Conservation (phyloP, 192 early-diverging fungal genomes). For the Coemansia sp. region DNA sequence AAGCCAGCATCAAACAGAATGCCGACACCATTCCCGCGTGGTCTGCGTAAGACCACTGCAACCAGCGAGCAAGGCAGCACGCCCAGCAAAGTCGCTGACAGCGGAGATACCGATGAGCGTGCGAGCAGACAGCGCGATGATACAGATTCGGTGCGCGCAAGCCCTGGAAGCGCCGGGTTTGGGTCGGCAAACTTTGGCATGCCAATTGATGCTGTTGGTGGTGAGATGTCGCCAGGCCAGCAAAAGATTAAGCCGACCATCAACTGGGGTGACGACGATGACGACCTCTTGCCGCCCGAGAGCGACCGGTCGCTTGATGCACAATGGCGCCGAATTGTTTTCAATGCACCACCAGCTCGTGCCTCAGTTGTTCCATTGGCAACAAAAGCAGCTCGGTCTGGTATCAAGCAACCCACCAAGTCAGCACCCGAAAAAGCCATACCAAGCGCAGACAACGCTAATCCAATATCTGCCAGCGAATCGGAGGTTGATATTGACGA, state of each 20-base stretch:
- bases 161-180: background rate
- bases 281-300: constrained; percentile 17
- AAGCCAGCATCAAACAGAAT: constrained; percentile 29
- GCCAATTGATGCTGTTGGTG: constrained; percentile 12
- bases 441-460: background rate
- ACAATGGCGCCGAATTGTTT: constrained; percentile 52
- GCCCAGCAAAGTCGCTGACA: background rate
- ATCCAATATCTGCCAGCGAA: background rate
- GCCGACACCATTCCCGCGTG: constrained; percentile 44
- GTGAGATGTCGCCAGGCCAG: constrained; percentile 22
- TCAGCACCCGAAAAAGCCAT: background rate
- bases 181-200: constrained; percentile 14
- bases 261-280: constrained; percentile 48
- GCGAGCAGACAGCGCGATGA: background rate
- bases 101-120: background rate
- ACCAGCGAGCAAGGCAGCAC: background rate
- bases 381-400: background rate
- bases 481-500: no score
- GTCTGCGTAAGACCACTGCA: constrained; percentile 2
- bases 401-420: background rate
- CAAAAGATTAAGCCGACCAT: constrained; percentile 32
- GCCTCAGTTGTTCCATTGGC: background rate
- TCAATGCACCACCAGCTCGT: constrained; percentile 38
- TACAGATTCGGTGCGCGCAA: background rate
- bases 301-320: constrained; percentile 38